These are phyloP conservation scores for Licmophora abbreviata DNA, from an alignment of 108 stramenopile genomes.

Conservation along the genomic window DNA sequence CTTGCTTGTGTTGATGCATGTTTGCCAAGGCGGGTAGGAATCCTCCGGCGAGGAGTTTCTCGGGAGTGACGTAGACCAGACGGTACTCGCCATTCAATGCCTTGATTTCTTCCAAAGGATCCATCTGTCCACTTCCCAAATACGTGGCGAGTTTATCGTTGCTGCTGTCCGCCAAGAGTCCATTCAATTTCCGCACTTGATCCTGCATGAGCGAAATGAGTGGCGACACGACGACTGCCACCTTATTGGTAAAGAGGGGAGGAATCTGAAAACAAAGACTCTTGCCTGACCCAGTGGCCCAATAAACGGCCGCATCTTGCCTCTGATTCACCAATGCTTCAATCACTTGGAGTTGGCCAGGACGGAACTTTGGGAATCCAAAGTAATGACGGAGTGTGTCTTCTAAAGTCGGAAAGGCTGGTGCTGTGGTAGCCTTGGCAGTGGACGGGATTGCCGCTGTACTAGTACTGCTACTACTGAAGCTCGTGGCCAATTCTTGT, in stretches of 20 bases:
- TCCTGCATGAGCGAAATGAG: conserved; percentile 90
- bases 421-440: background rate
- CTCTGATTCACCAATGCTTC: conserved; percentile 10
- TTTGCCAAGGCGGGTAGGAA: conserved; percentile 43
- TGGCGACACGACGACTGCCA: conserved; percentile 59
- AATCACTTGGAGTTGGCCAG: conserved; percentile 30
- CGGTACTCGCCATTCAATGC: conserved; percentile 50
- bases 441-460: background rate
- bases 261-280: conserved; percentile 85
- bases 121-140: conserved; percentile 54
- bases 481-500: background rate
- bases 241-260: conserved; percentile 42
- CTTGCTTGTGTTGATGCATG: conserved; percentile 16
- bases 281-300: conserved; percentile 93
- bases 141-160: conserved; percentile 39
- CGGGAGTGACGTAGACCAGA: conserved; percentile 91
- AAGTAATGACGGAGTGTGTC: conserved; percentile 23
- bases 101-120: conserved; percentile 33
- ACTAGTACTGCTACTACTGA: background rate
- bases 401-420: conserved; percentile 4
- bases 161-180: conserved; percentile 10
- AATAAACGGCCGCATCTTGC: conserved; percentile 82
- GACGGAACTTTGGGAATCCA: conserved; percentile 28
- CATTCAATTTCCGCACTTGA: conserved; percentile 80
- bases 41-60: conserved; percentile 47